Evolutionary conservation across 176 grass and related monocot genomes (phyloP).

Genomic region (Aegilops longissima): DNA sequence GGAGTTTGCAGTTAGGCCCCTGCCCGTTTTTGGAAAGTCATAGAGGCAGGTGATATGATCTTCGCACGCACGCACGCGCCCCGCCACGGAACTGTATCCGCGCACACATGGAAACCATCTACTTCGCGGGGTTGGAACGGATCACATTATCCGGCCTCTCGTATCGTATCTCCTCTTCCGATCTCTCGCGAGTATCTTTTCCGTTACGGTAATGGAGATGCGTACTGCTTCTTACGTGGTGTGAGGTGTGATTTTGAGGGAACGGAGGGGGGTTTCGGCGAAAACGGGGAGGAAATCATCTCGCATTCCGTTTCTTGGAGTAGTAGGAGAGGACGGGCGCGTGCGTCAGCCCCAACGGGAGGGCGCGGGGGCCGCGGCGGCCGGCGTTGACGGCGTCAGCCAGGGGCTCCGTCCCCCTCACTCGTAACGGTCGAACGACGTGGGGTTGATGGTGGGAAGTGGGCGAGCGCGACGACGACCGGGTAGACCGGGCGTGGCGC

Average conservation of each 20-base stretch:
- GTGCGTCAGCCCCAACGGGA: conserved; percentile 16
- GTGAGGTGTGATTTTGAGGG: neutral
- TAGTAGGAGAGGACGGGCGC: neutral
- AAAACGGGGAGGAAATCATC: neutral
- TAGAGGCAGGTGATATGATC: conserved; percentile 1
- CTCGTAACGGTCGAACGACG: conserved; percentile 42
- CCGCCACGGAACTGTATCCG: neutral
- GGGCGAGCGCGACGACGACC: conserved; percentile 8
- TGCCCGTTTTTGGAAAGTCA: conserved; percentile 14
- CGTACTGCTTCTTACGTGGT: neutral
- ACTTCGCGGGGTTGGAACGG: neutral
- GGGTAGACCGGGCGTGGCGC: too few relatives aligned
- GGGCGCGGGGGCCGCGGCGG: neutral
- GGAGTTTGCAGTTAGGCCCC: neutral
- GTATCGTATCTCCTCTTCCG: neutral
- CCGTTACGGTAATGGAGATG: neutral
- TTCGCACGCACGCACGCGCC: too few relatives aligned
- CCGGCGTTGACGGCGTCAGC: conserved; percentile 39
- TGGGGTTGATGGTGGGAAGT: conserved; percentile 5
- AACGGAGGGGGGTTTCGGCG: neutral
- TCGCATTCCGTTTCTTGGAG: neutral
- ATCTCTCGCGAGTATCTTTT: neutral
- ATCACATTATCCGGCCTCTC: too few relatives aligned
- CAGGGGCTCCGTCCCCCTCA: neutral
- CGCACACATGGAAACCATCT: neutral